Evolutionary conservation across 31 red algal genomes (phyloP), one percentile per base, ranked within the genome.

Genomic region (Endocladia muricata): DNA sequence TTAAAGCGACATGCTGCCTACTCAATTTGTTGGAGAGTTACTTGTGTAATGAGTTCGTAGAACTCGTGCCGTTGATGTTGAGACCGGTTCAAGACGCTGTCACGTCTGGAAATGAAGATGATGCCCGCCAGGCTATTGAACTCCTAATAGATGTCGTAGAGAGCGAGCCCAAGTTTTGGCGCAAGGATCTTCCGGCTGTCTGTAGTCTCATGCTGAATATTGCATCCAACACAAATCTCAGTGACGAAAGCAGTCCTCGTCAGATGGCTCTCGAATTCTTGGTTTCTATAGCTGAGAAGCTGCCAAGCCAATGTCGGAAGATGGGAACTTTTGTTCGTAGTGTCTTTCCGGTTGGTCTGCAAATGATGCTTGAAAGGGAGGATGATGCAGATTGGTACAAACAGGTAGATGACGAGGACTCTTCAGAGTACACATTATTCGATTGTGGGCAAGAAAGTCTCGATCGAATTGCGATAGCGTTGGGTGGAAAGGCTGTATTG

Each of bases 341-440:
- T 37, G 81, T 98, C 29, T 72, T 98, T 22, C 86, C 88, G 11
- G 88, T 94, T 15, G 80, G 79, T n/a, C 55, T 98, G 71, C 68
- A 83, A 28, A 98, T 98, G 96, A 98, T 98, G 96, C 70, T 94
- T 1, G 91, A 94, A 66, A 59, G 91, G 2, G 96, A 98, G 52
- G 96, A 98, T 74, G 91, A 98, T 64, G 62, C 40, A 5, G 96
- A 98, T 8, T 98, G 96, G 96, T 92, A 98, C 64, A 73, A 85
- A 3, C 79, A 81, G 22, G 96, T 94, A 60, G 90, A 91, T n/a
- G 96, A 91, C 13, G 96, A 92, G 28, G 96, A 98, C 28, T 87
- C 72, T 15, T 66, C 70, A 1, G 81, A 83, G n/a, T 95, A 95
- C 42, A 85, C 88, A 7, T 82, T 92, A 33, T 91, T 92, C 36